Evolutionary conservation across 306 rosid genomes (phyloP).

Genomic region (Vicia villosa): DNA sequence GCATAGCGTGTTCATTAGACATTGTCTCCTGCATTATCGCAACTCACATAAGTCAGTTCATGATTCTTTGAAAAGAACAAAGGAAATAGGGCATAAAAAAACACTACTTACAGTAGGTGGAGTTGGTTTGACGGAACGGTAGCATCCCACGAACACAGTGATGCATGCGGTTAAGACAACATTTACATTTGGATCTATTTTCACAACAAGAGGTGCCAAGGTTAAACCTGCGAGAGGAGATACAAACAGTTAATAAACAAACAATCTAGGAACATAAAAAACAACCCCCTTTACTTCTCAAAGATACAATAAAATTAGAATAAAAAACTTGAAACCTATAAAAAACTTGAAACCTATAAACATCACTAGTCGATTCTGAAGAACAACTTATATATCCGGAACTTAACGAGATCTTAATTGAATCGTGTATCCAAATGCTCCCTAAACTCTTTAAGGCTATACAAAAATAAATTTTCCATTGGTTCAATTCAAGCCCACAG

Average conservation of each 20-base stretch:
- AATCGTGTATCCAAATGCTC: background rate
- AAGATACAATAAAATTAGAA: conserved; percentile 1
- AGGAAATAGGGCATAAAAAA: conserved; percentile 14
- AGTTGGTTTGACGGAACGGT: conserved; percentile 95
- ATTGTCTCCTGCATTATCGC: conserved; percentile 86
- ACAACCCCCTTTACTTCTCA: background rate
- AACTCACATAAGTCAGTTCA: conserved; percentile 12
- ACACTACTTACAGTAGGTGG: conserved; percentile 79
- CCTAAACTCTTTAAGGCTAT: background rate
- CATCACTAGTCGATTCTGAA: background rate
- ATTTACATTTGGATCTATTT: conserved; percentile 85
- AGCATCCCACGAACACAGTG: conserved; percentile 93
- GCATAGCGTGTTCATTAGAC: conserved; percentile 99
- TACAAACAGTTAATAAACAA: background rate
- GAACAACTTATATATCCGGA: background rate
- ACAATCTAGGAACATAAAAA: conserved; percentile 12
- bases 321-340: background rate
- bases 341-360: conserved; percentile 9
- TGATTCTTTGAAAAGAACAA: background rate
- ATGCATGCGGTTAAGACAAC: conserved; percentile 87
- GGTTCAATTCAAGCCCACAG: background rate
- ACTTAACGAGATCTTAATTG: background rate
- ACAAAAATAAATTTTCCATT: conserved; percentile 9
- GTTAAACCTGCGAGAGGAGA: conserved; percentile 69
- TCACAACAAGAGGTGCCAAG: conserved; percentile 90